Percentiles rank a stretch among this genome's conserved stretches.
Evolutionary conservation across 2,329 filamentous ascomycete genomes (phyloP).

Genomic region (Sporothrix pallida): DNA sequence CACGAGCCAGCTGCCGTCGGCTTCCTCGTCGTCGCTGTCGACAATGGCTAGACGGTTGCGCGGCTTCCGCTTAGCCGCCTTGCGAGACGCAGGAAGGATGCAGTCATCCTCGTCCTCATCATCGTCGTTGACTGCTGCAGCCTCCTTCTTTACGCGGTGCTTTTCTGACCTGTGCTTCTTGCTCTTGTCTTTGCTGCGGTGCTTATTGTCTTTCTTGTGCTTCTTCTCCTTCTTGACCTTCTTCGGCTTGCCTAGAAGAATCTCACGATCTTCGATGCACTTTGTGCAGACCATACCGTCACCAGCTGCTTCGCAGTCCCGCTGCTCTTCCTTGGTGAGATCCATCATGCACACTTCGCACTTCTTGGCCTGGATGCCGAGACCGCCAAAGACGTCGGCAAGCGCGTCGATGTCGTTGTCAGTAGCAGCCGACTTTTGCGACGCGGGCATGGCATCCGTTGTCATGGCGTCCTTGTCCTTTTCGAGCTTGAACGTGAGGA

Average conservation of each 20-base stretch:
- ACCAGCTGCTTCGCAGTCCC: constrained; percentile 45
- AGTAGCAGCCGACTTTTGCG: constrained; percentile 56
- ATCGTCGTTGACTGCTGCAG: constrained; percentile 48
- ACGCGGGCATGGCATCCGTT: constrained; percentile 58
- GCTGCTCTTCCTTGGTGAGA: constrained; percentile 61
- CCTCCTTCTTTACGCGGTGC: constrained; percentile 46
- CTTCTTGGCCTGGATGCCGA: constrained; percentile 76
- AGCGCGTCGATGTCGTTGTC: constrained; percentile 78
- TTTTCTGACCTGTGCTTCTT: constrained; percentile 48
- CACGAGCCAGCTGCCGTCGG: constrained; percentile 80
- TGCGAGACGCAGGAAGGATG: constrained; percentile 37
- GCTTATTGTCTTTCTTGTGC: constrained; percentile 47
- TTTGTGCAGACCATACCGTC: constrained; percentile 68
- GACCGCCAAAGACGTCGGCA: constrained; percentile 82
- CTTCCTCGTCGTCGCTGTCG: constrained; percentile 66
- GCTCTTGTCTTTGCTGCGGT: constrained; percentile 40
- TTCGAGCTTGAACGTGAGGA: constrained; percentile 83
- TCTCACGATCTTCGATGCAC: constrained; percentile 76
- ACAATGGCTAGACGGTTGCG: constrained; percentile 63
- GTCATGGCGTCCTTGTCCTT: constrained; percentile 86
- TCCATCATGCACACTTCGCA: constrained; percentile 83
- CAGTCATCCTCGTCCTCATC: constrained; percentile 45
- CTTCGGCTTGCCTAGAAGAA: constrained; percentile 56
- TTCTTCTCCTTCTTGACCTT: constrained; percentile 47
- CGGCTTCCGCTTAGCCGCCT: constrained; percentile 43